These are phyloP conservation scores for Cenchrus americanus DNA, from an alignment of 176 grass and related monocot species.

Conservation along the genomic window DNA sequence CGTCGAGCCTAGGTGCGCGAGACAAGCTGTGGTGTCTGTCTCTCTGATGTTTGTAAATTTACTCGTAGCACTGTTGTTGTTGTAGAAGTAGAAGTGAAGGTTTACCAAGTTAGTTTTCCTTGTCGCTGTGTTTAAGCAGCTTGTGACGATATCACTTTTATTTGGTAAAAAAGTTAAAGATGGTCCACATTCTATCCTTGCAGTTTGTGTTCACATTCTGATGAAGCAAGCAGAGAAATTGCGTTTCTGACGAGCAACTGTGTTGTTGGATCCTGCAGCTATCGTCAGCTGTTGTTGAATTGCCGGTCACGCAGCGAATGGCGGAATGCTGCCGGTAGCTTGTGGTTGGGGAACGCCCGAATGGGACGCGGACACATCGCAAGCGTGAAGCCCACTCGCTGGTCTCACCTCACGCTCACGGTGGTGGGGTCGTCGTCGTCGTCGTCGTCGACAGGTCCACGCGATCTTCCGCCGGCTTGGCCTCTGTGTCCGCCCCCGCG, in stretches of 20 bases:
- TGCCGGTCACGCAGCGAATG: not conserved
- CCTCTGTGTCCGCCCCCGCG: conserved; percentile 1
- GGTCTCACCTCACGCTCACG: no score
- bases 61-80: conserved; percentile 11
- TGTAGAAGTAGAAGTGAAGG: not conserved
- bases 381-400: not conserved
- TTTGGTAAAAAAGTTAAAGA: no score
- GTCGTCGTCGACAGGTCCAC: not conserved
- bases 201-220: not conserved
- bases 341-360: conserved; percentile 11
- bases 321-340: not conserved
- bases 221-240: not conserved
- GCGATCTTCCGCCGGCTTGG: not conserved
- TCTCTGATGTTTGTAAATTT: not conserved
- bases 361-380: conserved; percentile 30
- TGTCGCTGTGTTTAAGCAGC: not conserved
- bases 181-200: not conserved
- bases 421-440: not conserved
- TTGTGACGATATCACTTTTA: not conserved
- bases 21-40: not conserved
- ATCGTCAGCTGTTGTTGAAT: not conserved
- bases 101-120: not conserved
- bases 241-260: not conserved
- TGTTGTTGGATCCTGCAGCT: not conserved
- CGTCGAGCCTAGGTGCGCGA: not conserved